A percentile compares a stretch with the other conserved stretches of the same genome.
phyloP scores from a whole-genome alignment of 2,329 filamentous ascomycete species.

The Xylaria sp. region DNA sequence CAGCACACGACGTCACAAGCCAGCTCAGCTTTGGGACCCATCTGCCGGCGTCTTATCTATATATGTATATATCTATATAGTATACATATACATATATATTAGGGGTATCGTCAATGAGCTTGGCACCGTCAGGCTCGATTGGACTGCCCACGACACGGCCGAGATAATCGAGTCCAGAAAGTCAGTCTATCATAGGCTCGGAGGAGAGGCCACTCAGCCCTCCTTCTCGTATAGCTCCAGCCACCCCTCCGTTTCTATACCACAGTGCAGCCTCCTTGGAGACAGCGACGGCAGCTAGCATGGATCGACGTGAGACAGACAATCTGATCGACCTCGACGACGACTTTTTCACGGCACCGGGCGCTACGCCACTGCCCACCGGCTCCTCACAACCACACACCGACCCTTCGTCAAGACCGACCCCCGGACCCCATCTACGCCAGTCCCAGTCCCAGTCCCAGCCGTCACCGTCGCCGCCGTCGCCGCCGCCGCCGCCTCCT shows the following conservation, averaged over 20 bases:
- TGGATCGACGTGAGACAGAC: conserved; percentile 42
- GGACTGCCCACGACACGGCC: background rate
- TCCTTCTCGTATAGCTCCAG: background rate
- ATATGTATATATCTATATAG: too few species aligned
- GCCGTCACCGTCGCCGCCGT: conserved; percentile 1
- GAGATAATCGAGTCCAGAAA: background rate
- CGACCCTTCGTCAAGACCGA: background rate
- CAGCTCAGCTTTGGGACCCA: background rate
- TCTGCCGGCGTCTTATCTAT: background rate
- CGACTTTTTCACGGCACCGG: conserved; percentile 44
- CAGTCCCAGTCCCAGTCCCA: conserved; percentile 10
- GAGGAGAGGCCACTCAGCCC: background rate
- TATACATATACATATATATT: too few species aligned
- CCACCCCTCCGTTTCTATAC: background rate
- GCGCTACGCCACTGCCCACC: conserved; percentile 26
- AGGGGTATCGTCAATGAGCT: conserved; percentile 2
- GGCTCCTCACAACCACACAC: conserved; percentile 21
- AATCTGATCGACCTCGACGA: conserved; percentile 47
- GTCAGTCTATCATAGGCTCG: too few species aligned
- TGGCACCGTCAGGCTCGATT: background rate
- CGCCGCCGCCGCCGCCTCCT: conserved; percentile 24
- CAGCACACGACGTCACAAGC: conserved; percentile 35
- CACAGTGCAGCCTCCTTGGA: background rate
- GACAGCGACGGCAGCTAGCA: conserved; percentile 26
- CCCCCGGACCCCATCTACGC: conserved; percentile 6